Evolutionary conservation across 2,329 filamentous ascomycete genomes (phyloP).

Genomic region (Colletotrichum sp.): DNA sequence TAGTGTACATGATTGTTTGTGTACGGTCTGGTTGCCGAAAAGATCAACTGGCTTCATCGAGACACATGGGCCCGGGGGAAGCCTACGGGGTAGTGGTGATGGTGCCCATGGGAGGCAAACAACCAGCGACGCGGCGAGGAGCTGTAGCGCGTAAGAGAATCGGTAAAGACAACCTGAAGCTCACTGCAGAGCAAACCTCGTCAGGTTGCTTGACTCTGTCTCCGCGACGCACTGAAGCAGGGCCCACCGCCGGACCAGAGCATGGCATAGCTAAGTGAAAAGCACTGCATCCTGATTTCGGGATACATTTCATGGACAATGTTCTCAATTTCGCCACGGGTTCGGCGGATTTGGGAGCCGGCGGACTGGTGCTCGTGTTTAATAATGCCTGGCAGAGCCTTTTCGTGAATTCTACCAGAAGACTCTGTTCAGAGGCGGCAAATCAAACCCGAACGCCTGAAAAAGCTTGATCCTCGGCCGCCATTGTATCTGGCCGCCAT

Average conservation of each 20-base stretch:
- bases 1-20: not conserved
- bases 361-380: too few species aligned
- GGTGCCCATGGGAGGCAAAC: not conserved
- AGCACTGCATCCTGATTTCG: not conserved
- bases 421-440: too few species aligned
- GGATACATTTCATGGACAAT: too few species aligned
- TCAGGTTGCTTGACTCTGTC: not conserved
- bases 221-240: not conserved
- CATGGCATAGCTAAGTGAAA: not conserved
- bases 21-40: not conserved
- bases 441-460: not conserved
- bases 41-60: not conserved
- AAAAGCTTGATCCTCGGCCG: not conserved
- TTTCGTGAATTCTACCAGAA: too few species aligned
- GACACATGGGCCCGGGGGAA: not conserved
- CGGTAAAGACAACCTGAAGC: not conserved
- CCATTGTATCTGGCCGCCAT: not conserved
- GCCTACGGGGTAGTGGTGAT: not conserved
- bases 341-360: too few species aligned
- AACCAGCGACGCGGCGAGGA: not conserved
- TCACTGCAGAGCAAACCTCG: not conserved
- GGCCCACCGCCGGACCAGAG: not conserved
- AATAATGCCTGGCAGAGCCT: too few species aligned
- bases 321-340: too few species aligned
- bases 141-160: not conserved